These are phyloP conservation scores for Pleoardoris graminearum DNA, from an alignment of 2,329 filamentous ascomycete species.

Conservation along the genomic window DNA sequence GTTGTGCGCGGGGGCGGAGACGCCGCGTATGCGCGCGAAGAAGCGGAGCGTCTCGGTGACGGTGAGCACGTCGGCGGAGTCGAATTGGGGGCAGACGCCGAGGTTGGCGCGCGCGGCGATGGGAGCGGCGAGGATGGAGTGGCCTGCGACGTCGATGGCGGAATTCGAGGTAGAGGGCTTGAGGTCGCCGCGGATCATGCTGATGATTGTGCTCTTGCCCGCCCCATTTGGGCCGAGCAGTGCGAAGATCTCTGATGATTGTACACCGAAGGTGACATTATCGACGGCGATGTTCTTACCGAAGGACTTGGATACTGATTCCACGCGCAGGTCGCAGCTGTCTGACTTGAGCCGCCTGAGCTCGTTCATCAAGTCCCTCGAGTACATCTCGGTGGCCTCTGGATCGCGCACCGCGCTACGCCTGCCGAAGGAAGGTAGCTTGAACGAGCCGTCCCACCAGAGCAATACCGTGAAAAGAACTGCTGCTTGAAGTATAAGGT, in stretches of 20 bases:
- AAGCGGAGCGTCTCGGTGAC: conserved; percentile 81
- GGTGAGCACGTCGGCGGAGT: conserved; percentile 84
- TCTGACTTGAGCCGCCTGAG: conserved; percentile 65
- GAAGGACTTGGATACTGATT: conserved; percentile 78
- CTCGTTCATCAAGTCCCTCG: conserved; percentile 64
- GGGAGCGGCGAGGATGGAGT: conserved; percentile 64
- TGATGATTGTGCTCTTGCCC: conserved; percentile 87
- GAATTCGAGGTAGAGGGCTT: conserved; percentile 67
- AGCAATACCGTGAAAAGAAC: conserved; percentile 72
- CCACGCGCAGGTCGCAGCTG: conserved; percentile 71
- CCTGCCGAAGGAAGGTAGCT: conserved; percentile 53
- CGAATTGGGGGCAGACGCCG: conserved; percentile 77
- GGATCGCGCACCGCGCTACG: conserved; percentile 46
- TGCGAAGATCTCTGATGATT: conserved; percentile 79
- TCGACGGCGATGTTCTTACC: conserved; percentile 67
- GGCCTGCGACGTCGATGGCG: conserved; percentile 74
- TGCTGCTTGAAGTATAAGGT: conserved; percentile 73
- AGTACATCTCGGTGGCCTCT: conserved; percentile 56
- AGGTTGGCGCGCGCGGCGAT: conserved; percentile 73
- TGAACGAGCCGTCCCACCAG: conserved; percentile 37
- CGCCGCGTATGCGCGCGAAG: conserved; percentile 81
- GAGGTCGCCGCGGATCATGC: conserved; percentile 80
- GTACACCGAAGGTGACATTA: conserved; percentile 79
- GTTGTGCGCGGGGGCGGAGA: conserved; percentile 74
- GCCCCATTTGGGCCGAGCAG: conserved; percentile 88